Percentiles rank a stretch among this genome's conserved stretches.
Conservation (phyloP, 306 rosid species). For the Rubus idaeus region DNA sequence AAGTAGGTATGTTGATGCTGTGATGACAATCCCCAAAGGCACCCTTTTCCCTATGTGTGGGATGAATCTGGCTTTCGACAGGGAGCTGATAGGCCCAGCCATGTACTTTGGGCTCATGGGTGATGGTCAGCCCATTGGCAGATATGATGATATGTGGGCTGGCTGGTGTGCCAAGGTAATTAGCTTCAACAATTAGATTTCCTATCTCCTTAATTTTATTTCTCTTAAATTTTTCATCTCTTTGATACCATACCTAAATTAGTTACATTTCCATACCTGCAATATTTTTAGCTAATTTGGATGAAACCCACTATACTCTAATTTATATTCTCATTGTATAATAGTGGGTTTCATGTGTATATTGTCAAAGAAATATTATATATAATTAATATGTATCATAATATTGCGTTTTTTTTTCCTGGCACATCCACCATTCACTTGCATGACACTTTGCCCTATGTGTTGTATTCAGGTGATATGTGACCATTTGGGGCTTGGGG, state of each 20-base stretch:
- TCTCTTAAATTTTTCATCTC: not conserved
- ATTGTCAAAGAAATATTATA: not conserved
- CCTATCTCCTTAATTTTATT: not conserved
- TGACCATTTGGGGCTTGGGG: conserved; percentile 43
- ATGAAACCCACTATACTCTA: not conserved
- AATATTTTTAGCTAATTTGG: not conserved
- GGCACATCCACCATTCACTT: not conserved
- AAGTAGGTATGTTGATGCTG: conserved; percentile 42
- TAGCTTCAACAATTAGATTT: not conserved
- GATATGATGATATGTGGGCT: conserved; percentile 57
- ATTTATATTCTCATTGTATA: not conserved
- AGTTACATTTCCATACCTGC: not conserved
- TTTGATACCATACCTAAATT: not conserved
- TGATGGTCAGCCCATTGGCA: conserved; percentile 47
- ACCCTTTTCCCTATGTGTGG: conserved; percentile 53
- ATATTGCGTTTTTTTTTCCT: not conserved
- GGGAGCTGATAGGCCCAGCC: conserved; percentile 49
- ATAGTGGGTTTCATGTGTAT: not conserved
- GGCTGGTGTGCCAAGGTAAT: conserved; percentile 53
- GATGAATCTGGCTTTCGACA: conserved; percentile 50
- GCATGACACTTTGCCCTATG: not conserved
- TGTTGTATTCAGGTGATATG: conserved; percentile 39
- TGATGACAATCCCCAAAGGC: conserved; percentile 48
- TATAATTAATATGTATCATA: not conserved
- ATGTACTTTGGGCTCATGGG: conserved; percentile 60